phyloP scores from a whole-genome alignment of 2,329 filamentous ascomycete species.

The Sporothrix brasiliensis region DNA sequence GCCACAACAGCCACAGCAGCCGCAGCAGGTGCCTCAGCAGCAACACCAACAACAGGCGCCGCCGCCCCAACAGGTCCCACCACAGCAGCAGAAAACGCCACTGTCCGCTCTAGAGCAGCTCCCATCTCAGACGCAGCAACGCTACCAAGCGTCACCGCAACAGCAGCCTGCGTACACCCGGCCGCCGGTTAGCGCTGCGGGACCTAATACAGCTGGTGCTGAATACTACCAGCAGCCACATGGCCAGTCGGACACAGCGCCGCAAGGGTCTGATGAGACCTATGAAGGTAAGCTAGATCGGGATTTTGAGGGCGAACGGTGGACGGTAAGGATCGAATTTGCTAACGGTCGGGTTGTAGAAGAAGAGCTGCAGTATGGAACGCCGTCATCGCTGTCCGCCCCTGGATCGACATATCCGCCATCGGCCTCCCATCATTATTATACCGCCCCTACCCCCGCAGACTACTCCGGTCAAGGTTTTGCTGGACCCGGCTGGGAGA shows the following conservation, averaged over 20 bases:
- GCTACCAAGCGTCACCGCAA: conserved; percentile 20
- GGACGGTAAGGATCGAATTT: neutral
- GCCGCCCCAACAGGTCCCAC: conserved; percentile 28
- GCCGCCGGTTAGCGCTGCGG: neutral
- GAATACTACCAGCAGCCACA: conserved; percentile 27
- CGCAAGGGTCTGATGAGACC: conserved; percentile 27
- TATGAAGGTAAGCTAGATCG: conserved; percentile 26
- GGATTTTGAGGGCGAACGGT: neutral
- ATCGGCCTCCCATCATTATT: conserved; percentile 50
- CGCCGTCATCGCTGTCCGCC: conserved; percentile 49
- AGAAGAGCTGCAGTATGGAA: conserved; percentile 59
- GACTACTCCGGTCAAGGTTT: conserved; percentile 71
- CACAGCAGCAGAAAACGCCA: conserved; percentile 26
- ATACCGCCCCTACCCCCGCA: conserved; percentile 45
- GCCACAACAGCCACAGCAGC: conserved; percentile 37
- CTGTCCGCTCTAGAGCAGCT: conserved; percentile 25
- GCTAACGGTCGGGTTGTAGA: conserved; percentile 48
- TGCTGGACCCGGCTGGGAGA: conserved; percentile 72
- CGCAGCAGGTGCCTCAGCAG: conserved; percentile 25
- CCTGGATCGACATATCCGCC: conserved; percentile 41
- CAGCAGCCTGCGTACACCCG: conserved; percentile 21
- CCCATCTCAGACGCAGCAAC: conserved; percentile 34
- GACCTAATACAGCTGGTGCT: neutral
- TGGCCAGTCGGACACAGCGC: neutral
- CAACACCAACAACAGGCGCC: conserved; percentile 38